Evolutionary conservation across 116 monocot genomes (phyloP).

Genomic region (Papilionanthe hybrid): DNA sequence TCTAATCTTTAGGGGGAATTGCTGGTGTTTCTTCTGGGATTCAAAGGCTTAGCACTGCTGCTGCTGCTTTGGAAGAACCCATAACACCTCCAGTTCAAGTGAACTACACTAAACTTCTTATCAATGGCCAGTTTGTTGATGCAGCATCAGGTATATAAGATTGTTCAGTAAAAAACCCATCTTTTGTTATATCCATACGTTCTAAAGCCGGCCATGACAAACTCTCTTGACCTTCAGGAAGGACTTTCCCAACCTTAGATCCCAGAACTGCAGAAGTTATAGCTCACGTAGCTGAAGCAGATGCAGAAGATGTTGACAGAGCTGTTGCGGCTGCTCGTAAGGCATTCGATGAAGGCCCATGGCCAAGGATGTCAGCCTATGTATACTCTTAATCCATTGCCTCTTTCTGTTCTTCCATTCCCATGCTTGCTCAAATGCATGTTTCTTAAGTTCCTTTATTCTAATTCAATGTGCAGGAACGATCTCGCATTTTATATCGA

Average conservation of each 20-base stretch:
- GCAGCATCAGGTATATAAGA: conserved; percentile 46
- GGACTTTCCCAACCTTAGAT: conserved; percentile 51
- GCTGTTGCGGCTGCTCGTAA: conserved; percentile 58
- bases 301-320: conserved; percentile 43
- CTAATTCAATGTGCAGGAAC: conserved; percentile 29
- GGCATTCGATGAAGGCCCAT: conserved; percentile 64
- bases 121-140: conserved; percentile 64
- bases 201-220: neutral
- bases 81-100: conserved; percentile 74
- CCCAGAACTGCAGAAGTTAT: conserved; percentile 57
- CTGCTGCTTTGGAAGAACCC: conserved; percentile 52
- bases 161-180: neutral
- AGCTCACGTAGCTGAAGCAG: conserved; percentile 57
- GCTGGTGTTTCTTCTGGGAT: conserved; percentile 14
- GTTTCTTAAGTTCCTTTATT: neutral
- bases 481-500: conserved; percentile 35
- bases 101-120: conserved; percentile 53
- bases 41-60: conserved; percentile 42
- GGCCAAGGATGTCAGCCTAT: conserved; percentile 57
- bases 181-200: neutral
- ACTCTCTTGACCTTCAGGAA: conserved; percentile 26
- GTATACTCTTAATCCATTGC: conserved; percentile 19
- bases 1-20: conserved; percentile 7
- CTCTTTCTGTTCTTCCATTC: neutral
- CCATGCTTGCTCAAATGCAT: conserved; percentile 3